Evolutionary conservation across 1,139 yeast genomes (phyloP).

Genomic region (Taphrina populina): DNA sequence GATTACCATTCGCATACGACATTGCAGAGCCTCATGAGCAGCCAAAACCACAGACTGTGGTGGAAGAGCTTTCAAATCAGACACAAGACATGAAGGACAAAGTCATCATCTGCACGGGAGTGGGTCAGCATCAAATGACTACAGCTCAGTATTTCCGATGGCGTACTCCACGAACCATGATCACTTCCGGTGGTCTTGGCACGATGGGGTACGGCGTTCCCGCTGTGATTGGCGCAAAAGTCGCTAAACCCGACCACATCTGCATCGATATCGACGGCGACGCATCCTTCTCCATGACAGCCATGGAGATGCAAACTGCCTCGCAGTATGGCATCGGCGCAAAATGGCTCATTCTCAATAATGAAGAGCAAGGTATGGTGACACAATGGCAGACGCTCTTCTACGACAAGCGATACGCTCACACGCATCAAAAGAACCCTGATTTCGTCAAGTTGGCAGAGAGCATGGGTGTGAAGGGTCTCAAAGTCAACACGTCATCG

Average conservation of each 20-base stretch:
- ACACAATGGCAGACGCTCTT: conserved; percentile 98
- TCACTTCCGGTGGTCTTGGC: conserved; percentile 97
- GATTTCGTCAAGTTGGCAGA: conserved; percentile 90
- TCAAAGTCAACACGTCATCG: conserved; percentile 66
- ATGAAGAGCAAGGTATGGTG: conserved; percentile 99
- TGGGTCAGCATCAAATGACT: conserved; percentile 99
- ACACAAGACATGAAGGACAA: conserved; percentile 62
- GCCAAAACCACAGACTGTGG: conserved; percentile 91
- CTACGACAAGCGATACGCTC: conserved; percentile 94
- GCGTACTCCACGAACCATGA: conserved; percentile 85
- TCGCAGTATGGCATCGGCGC: conserved; percentile 91
- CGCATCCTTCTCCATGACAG: conserved; percentile 96
- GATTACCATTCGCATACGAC: conserved; percentile 82
- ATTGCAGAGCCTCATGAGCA: conserved; percentile 71
- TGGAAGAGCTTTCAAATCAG: conserved; percentile 72
- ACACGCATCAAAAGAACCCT: conserved; percentile 86
- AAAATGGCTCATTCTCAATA: conserved; percentile 82
- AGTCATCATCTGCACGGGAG: conserved; percentile 93
- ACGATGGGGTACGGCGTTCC: conserved; percentile 99
- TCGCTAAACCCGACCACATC: conserved; percentile 88
- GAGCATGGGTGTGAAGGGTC: conserved; percentile 86
- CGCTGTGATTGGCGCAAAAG: conserved; percentile 97
- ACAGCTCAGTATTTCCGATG: conserved; percentile 97
- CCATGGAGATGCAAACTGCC: conserved; percentile 88
- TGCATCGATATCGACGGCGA: conserved; percentile 98